Evolutionary conservation across 179 eudicot species (phyloP).

Genomic region (Spinacia oleracea): DNA sequence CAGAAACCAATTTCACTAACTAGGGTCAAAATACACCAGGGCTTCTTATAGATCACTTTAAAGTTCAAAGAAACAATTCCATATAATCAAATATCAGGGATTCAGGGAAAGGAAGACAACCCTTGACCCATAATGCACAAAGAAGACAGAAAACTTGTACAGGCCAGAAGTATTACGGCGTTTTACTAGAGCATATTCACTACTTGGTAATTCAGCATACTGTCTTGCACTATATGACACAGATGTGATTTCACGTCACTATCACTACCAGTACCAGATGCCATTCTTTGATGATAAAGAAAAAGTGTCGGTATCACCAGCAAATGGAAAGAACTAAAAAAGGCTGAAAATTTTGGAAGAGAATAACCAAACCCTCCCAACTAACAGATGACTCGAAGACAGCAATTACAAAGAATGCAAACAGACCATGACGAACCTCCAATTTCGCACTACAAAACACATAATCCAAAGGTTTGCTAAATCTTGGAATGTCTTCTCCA

Average conservation of each 20-base stretch:
- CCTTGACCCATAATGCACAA: not conserved
- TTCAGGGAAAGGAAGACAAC: not conserved
- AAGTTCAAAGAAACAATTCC: not conserved
- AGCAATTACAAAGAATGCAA: not conserved
- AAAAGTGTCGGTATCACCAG: not conserved
- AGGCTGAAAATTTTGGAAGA: not conserved
- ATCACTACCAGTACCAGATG: not conserved
- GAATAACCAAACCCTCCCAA: not conserved
- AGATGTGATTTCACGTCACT: not conserved
- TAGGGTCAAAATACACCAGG: not conserved
- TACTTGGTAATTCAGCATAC: not conserved
- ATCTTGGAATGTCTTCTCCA: constrained; percentile 7
- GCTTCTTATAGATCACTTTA: not conserved
- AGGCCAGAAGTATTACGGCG: not conserved
- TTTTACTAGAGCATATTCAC: not conserved
- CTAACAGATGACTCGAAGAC: not conserved
- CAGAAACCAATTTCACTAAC: not conserved
- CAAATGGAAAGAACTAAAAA: not conserved
- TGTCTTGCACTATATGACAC: not conserved
- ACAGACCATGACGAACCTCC: not conserved
- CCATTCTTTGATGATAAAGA: not conserved
- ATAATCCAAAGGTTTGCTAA: not conserved
- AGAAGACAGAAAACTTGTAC: not conserved
- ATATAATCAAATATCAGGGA: not conserved
- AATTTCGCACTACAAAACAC: not conserved